A percentile compares a stretch with the other conserved stretches of the same genome.
Evolutionary conservation across 768 basidiomycete species (phyloP).

Genomic region (Macrolepiota dolichaula): DNA sequence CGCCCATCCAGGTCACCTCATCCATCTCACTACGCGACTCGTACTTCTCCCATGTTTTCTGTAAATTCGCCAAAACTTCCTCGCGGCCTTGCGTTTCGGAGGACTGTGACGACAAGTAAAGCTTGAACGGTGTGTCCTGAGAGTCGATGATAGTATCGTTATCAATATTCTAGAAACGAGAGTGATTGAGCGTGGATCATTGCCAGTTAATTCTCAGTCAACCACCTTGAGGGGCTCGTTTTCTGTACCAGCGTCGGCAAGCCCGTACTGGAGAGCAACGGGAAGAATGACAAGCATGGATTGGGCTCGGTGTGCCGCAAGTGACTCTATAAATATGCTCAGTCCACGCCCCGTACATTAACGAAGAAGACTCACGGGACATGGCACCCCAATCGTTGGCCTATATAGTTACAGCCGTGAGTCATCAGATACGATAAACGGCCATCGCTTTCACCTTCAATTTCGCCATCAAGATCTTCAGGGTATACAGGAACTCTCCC

Average conservation of each 20-base stretch:
- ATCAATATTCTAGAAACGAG: constrained; percentile 47
- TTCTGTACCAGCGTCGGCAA: constrained; percentile 41
- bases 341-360: not conserved
- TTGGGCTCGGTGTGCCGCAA: constrained; percentile 46
- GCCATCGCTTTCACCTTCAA: constrained; percentile 42
- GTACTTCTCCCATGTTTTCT: constrained; percentile 26
- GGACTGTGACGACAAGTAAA: constrained; percentile 24
- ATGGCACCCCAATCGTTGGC: constrained; percentile 64
- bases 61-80: constrained; percentile 19
- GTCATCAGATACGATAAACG: not conserved
- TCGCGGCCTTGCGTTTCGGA: constrained; percentile 19
- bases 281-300: constrained; percentile 37
- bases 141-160: constrained; percentile 37
- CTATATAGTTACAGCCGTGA: constrained; percentile 23
- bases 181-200: not conserved
- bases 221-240: constrained; percentile 48
- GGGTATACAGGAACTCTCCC: constrained; percentile 49
- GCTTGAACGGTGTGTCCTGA: constrained; percentile 32
- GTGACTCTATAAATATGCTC: constrained; percentile 32
- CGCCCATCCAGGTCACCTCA: constrained; percentile 40
- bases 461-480: constrained; percentile 68
- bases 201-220: not conserved
- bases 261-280: constrained; percentile 46
- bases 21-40: constrained; percentile 26
- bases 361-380: constrained; percentile 41